Evolutionary conservation across 495 filamentous ascomycete genomes (phyloP).

Genomic region (Lepidopterella palustris): DNA sequence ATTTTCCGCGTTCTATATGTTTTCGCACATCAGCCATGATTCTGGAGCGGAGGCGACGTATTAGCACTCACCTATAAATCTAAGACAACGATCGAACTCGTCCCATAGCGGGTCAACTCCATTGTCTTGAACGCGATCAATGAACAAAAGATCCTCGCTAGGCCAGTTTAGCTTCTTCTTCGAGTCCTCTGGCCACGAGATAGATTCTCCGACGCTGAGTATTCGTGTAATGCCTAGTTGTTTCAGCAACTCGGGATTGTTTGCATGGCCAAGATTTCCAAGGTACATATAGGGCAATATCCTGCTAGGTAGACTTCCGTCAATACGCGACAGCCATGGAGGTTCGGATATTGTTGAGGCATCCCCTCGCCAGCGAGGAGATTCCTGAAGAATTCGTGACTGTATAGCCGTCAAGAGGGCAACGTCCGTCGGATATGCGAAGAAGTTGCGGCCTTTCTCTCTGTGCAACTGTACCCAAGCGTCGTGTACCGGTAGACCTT

Average conservation of each 20-base stretch:
- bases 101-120: slow-evolving; percentile 86
- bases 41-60: no score
- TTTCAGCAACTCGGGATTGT: slow-evolving; percentile 76
- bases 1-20: slow-evolving; percentile 65
- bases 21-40: no score
- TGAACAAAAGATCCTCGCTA: slow-evolving; percentile 63
- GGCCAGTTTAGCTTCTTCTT: slow-evolving; percentile 60
- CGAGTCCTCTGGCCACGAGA: slow-evolving; percentile 62
- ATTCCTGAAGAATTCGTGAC: slow-evolving; percentile 58
- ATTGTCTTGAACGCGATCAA: slow-evolving; percentile 89
- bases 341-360: slow-evolving; percentile 46
- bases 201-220: slow-evolving; percentile 86
- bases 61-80: slow-evolving; percentile 86
- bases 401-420: slow-evolving; percentile 69
- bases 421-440: slow-evolving; percentile 88
- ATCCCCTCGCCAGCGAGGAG: slow-evolving; percentile 27
- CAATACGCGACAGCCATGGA: slow-evolving; percentile 73
- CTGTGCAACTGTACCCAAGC: slow-evolving; percentile 86
- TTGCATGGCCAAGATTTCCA: slow-evolving; percentile 85
- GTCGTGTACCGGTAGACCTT: slow-evolving; percentile 68
- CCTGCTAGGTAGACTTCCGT: slow-evolving; percentile 84
- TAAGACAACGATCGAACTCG: slow-evolving; percentile 79
- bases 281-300: slow-evolving; percentile 94
- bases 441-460: slow-evolving; percentile 81
- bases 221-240: slow-evolving; percentile 80